Evolutionary conservation across 805 yeast genomes (phyloP).

Genomic region (Candida pseudoglaebosa): DNA sequence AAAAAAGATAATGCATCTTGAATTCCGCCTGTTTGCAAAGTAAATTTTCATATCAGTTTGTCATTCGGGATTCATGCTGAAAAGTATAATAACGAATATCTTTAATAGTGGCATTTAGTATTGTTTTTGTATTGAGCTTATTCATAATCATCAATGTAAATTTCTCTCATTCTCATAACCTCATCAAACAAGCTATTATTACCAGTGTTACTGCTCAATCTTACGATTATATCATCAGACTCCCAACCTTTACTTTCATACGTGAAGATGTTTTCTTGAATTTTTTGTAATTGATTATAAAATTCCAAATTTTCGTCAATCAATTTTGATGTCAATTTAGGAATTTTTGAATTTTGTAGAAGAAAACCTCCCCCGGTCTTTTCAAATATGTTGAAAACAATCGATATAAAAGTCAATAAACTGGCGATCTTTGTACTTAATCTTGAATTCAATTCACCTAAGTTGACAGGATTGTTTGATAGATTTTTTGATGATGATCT

Average conservation of each 20-base stretch:
- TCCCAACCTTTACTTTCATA: conserved; percentile 39
- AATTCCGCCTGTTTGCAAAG: no score
- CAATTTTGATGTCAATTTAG: conserved; percentile 25
- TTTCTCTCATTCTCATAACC: conserved; percentile 22
- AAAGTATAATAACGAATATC: no score
- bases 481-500: conserved; percentile 34
- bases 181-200: conserved; percentile 18
- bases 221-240: conserved; percentile 32
- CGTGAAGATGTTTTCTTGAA: conserved; percentile 22
- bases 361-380: conserved; percentile 30
- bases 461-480: conserved; percentile 29
- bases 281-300: conserved; percentile 16
- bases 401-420: conserved; percentile 24
- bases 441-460: conserved; percentile 26
- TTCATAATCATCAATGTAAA: conserved; percentile 14
- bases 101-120: no score
- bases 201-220: conserved; percentile 19
- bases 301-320: conserved; percentile 18
- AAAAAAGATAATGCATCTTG: no score
- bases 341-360: conserved; percentile 35
- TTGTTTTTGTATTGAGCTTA: conserved; percentile 4
- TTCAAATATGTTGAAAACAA: conserved; percentile 26
- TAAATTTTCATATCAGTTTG: no score
- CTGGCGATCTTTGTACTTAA: conserved; percentile 16
- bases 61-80: no score